Conservation (phyloP, 2,329 filamentous ascomycete genomes). For the Parascedosporium putredinis region DNA sequence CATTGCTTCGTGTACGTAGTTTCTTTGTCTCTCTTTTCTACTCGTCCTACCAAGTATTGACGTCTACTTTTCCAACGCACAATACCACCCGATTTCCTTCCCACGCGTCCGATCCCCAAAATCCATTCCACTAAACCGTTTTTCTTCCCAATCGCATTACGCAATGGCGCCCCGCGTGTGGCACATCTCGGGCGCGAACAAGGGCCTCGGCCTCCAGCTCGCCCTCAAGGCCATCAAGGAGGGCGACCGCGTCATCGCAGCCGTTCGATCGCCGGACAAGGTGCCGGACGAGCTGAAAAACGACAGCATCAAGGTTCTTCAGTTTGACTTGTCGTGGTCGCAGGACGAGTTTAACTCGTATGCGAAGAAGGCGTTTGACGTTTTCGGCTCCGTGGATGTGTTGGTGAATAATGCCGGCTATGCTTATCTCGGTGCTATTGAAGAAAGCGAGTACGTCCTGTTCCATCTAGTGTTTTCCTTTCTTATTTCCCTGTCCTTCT, state of each 20-base stretch:
- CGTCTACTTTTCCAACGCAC: too few relatives aligned
- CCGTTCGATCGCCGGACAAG: constrained; percentile 27
- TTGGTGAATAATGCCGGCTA: constrained; percentile 37
- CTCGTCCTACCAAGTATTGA: too few relatives aligned
- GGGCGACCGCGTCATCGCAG: constrained; percentile 37
- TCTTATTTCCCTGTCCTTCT: background rate
- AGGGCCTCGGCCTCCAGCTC: constrained; percentile 34
- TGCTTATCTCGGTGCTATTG: constrained; percentile 30
- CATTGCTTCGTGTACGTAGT: too few relatives aligned
- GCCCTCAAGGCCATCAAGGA: constrained; percentile 28
- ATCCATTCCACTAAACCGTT: too few relatives aligned
- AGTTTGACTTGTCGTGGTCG: constrained; percentile 29
- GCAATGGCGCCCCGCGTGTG: constrained; percentile 23
- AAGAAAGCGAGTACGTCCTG: constrained; percentile 21
- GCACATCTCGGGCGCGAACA: constrained; percentile 38
- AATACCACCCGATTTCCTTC: too few relatives aligned
- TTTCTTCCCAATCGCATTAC: background rate
- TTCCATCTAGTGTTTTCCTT: too few relatives aligned
- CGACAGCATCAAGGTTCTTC: constrained; percentile 22
- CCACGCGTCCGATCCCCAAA: too few relatives aligned
- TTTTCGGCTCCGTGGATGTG: constrained; percentile 31
- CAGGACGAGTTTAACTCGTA: constrained; percentile 22
- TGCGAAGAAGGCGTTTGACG: constrained; percentile 24
- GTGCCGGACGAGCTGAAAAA: constrained; percentile 21
- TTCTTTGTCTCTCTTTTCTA: too few relatives aligned